These are phyloP conservation scores for Diaporthe sp. DNA, from an alignment of 2,329 filamentous ascomycete species.

Conservation along the genomic window DNA sequence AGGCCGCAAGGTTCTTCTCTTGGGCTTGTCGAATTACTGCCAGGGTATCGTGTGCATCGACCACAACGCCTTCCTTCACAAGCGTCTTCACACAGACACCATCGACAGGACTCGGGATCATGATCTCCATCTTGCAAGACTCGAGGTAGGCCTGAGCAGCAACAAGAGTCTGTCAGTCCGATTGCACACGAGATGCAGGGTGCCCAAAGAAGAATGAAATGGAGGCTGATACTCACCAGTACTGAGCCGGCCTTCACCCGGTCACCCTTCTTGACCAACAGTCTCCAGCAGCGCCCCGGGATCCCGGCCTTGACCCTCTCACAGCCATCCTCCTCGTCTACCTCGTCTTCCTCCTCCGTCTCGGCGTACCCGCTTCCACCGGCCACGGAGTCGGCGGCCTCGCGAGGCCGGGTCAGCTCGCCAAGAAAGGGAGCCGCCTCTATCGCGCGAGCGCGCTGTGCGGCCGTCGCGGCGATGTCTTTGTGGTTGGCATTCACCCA, in stretches of 20 bases:
- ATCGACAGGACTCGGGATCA: constrained; percentile 10
- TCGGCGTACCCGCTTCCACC: not conserved
- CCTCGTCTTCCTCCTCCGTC: not conserved
- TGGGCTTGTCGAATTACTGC: not conserved
- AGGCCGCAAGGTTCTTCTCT: not conserved
- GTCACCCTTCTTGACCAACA: not conserved
- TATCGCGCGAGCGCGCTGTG: not conserved
- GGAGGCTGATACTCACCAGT: not conserved
- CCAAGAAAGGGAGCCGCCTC: not conserved
- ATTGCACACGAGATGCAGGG: not conserved
- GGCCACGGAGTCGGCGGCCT: not conserved
- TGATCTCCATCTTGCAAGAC: constrained; percentile 13
- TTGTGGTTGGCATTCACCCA: not conserved
- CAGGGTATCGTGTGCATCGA: constrained; percentile 4
- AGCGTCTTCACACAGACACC: not conserved
- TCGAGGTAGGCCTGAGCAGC: not conserved
- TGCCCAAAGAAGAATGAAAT: not conserved
- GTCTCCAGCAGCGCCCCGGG: not conserved
- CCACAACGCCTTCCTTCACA: not conserved
- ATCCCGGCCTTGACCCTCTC: constrained; percentile 3
- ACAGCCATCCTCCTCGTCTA: not conserved
- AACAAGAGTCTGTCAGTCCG: not conserved
- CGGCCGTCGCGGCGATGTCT: not conserved
- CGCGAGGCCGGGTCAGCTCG: not conserved
- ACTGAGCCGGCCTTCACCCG: not conserved